These are phyloP conservation scores for Skeletonema costatum DNA, from an alignment of 108 stramenopile species.

Conservation along the genomic window DNA sequence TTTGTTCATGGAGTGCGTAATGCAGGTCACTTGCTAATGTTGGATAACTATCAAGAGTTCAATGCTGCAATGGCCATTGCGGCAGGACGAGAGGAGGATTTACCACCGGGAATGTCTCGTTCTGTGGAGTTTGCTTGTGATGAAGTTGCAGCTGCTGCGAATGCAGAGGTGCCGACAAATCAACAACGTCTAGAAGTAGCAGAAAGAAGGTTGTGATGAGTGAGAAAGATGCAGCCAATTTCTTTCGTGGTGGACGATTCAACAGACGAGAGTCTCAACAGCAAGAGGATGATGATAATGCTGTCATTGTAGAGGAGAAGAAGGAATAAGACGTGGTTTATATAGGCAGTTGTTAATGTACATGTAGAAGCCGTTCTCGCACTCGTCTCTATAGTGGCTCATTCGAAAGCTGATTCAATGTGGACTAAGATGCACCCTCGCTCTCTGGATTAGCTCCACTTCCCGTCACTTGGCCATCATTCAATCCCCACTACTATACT, in stretches of 20 bases:
- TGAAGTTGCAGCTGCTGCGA: slow-evolving; percentile 16
- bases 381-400: too few relatives aligned
- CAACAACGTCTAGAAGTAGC: not conserved
- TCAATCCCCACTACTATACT: too few relatives aligned
- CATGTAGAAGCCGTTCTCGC: too few relatives aligned
- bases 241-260: slow-evolving; percentile 1
- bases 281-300: not conserved
- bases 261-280: not conserved
- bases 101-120: slow-evolving; percentile 1
- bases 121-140: not conserved
- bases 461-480: too few relatives aligned
- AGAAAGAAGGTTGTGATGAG: not conserved
- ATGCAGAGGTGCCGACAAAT: slow-evolving; percentile 13
- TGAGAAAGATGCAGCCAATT: not conserved
- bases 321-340: not conserved
- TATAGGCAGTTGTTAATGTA: too few relatives aligned
- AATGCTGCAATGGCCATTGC: slow-evolving; percentile 45
- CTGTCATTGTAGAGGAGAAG: not conserved
- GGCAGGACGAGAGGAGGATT: slow-evolving; percentile 21
- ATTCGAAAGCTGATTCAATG: too few relatives aligned
- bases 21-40: not conserved
- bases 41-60: slow-evolving; percentile 55
- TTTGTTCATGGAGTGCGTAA: not conserved
- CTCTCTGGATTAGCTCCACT: too few relatives aligned
- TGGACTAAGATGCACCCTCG: too few relatives aligned